Base-by-base conservation (phyloP, 345 rosid genomes). In the Citrus trifoliata region DNA sequence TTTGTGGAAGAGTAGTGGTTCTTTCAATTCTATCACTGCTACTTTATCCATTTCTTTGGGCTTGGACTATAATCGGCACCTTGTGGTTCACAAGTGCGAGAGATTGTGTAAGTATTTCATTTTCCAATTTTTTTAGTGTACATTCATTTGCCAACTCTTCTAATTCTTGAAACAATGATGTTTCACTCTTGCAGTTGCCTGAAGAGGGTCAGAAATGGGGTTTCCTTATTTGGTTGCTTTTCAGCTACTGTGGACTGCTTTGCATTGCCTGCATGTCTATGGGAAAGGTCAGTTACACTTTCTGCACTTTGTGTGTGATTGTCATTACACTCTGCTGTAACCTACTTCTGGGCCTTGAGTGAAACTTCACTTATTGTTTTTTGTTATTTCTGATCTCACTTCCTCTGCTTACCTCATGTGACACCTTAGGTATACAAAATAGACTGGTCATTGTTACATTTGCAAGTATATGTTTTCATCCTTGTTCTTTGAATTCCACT, bases 141-240 rank as follows among this genome's bases (percentile, higher is more conserved):
- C 58, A 73, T 61, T 59, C 22, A 71, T 65, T 56, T 37, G 67
- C 46, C 25, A 70, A 28, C 63, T 38, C 30, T 72, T 64, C 59
- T 78, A 37, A 56, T 70, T 59, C 62, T 58, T 60, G 71, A 78
- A 28, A 25, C 67, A 61, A 65, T 65, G 21, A 69, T 24, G 2
- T 78, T 33, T 30, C 40, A 64, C 33, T 64, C 46, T 7, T 83
- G 80, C 86, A 94, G 99, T 88, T 97, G 89, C 98, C 98, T 27
- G 92, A 89, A 84, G 91, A 90, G 77, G 98, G 98, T 80, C 98
- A 94, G 85, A 97, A 93, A 84, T 97, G 97, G 97, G 98, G 98
- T 72, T 97, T 97, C 81, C 88, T 97, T 33, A 97, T 97, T 76
- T 97, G 99, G 99, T 86, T 97, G 83, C 83, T 92, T 80, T 93